Conservation (phyloP, 179 eudicot species). For the Camellia oleifera region DNA sequence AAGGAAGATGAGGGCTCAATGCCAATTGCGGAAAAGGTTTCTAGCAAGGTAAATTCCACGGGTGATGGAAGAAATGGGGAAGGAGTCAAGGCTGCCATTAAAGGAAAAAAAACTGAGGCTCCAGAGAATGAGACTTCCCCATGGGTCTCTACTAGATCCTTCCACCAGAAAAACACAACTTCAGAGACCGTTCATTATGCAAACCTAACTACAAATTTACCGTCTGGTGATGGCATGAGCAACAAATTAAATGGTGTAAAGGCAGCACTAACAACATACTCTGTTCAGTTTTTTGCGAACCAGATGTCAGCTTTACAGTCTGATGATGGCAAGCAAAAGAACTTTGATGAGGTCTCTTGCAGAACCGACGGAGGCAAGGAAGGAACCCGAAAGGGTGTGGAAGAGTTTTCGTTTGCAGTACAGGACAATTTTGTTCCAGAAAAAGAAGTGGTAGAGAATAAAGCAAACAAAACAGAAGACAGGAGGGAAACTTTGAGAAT, state of each 20-base stretch:
- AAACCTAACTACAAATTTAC: conserved; percentile 25
- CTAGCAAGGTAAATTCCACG: conserved; percentile 19
- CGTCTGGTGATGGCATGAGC: conserved; percentile 19
- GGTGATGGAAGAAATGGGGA: conserved; percentile 19
- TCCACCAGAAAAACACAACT: conserved; percentile 15
- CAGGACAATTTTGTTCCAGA: conserved; percentile 27
- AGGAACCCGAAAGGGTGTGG: conserved; percentile 19
- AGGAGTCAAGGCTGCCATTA: conserved; percentile 19
- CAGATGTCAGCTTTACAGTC: conserved; percentile 23
- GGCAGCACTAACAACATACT: conserved; percentile 20
- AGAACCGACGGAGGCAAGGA: conserved; percentile 27
- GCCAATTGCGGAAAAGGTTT: conserved; percentile 25
- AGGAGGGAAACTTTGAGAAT: conserved; percentile 53
- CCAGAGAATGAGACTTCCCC: conserved; percentile 40
- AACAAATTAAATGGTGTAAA: conserved; percentile 20
- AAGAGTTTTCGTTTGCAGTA: conserved; percentile 29
- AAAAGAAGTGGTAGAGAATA: conserved; percentile 35
- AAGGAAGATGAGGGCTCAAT: conserved; percentile 20
- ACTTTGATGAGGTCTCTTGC: conserved; percentile 16
- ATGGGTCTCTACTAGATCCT: conserved; percentile 37
- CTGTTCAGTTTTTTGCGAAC: conserved; percentile 23
- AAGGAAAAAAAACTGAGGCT: conserved; percentile 22
- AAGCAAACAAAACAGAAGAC: conserved; percentile 29
- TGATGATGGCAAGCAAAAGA: conserved; percentile 32
- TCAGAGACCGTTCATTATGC: conserved; percentile 24